A percentile compares a stretch with the other conserved stretches of the same genome.
These are phyloP conservation scores for Aureobasidium sp. DNA, from an alignment of 2,329 filamentous ascomycete species.

Conservation along the genomic window DNA sequence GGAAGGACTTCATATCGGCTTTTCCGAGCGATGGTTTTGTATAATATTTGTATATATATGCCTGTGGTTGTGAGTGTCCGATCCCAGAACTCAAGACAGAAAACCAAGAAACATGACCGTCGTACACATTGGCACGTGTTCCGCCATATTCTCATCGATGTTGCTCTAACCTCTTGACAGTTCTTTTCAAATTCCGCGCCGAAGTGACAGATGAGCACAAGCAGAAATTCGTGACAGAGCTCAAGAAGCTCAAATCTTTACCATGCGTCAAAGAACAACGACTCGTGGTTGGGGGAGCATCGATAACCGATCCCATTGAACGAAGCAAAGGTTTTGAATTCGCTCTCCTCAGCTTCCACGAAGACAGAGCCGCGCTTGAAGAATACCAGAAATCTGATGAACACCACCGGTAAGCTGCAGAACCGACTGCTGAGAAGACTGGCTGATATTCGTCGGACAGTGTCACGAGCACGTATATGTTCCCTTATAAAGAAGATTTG, in stretches of 20 bases:
- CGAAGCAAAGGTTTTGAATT: conserved; percentile 46
- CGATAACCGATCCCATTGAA: conserved; percentile 43
- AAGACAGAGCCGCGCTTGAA: conserved; percentile 36
- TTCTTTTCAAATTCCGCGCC: conserved; percentile 42
- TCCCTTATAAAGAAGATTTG: conserved; percentile 46
- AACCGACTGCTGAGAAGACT: too few species aligned
- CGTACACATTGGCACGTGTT: neutral
- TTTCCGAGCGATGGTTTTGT: too few species aligned
- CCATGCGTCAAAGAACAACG: conserved; percentile 41
- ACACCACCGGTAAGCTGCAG: conserved; percentile 36
- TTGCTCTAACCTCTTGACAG: conserved; percentile 22
- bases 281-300: conserved; percentile 45
- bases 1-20: neutral
- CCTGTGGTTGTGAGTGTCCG: neutral
- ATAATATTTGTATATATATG: neutral
- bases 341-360: conserved; percentile 44
- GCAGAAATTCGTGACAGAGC: conserved; percentile 36
- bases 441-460: conserved; percentile 23
- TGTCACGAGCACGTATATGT: conserved; percentile 43
- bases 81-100: neutral
- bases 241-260: conserved; percentile 42
- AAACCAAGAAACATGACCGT: neutral
- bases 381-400: conserved; percentile 46
- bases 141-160: neutral
- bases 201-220: conserved; percentile 36